A percentile compares a stretch with the other conserved stretches of the same genome.
Evolutionary conservation across 2,329 filamentous ascomycete genomes (phyloP).

Genomic region (Trichophyton simii): DNA sequence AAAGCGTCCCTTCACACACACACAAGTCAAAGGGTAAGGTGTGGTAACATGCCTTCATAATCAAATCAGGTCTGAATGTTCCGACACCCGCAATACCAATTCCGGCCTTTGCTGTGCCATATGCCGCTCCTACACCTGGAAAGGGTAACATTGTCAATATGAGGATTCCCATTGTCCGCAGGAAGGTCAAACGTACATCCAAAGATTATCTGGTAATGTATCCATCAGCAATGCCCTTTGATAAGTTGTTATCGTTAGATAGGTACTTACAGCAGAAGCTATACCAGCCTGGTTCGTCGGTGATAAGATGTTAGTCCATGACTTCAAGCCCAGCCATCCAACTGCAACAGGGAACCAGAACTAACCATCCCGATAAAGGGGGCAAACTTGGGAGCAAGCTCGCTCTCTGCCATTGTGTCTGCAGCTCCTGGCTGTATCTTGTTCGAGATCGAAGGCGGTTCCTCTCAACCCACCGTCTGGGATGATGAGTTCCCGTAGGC

Average conservation of each 20-base stretch:
- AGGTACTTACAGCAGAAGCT: conserved; percentile 34
- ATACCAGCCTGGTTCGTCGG: conserved; percentile 32
- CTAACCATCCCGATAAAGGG: conserved; percentile 57
- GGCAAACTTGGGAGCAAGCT: conserved; percentile 50
- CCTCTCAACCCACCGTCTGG: neutral
- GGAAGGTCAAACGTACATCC: conserved; percentile 32
- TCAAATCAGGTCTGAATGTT: conserved; percentile 53
- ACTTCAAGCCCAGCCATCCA: conserved; percentile 15
- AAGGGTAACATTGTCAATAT: conserved; percentile 4
- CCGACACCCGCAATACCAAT: conserved; percentile 57
- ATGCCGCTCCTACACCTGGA: conserved; percentile 52
- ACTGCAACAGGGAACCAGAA: conserved; percentile 13
- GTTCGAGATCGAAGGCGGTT: neutral
- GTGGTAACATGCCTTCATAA: conserved; percentile 48
- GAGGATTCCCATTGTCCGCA: neutral
- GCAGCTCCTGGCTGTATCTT: neutral
- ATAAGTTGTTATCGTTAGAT: neutral
- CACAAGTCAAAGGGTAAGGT: neutral
- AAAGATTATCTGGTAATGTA: conserved; percentile 36
- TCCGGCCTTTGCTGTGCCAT: conserved; percentile 55
- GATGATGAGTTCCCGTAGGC: neutral
- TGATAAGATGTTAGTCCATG: neutral
- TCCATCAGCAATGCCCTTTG: neutral
- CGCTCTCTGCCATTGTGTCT: conserved; percentile 35
- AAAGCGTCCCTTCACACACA: neutral